phyloP scores from a whole-genome alignment of 345 rosid genomes.

The Brassica carinata region DNA sequence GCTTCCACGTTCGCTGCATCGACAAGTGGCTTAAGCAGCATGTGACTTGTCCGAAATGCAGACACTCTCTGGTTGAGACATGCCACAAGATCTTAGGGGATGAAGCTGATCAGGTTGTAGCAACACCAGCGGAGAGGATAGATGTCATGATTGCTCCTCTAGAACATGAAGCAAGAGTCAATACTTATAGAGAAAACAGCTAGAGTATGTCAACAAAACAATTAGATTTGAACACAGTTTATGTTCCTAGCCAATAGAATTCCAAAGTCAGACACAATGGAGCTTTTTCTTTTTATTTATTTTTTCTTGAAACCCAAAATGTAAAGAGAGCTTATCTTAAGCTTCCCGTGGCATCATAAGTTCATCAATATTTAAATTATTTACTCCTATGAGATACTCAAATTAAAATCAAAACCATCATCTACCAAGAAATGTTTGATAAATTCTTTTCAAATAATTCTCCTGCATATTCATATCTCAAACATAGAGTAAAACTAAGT shows the following conservation, averaged over 20 bases:
- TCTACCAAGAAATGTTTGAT: not conserved
- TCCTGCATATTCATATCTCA: slow-evolving; percentile 22
- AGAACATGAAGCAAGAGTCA: slow-evolving; percentile 45
- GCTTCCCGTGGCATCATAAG: slow-evolving; percentile 11
- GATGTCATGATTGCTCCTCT: slow-evolving; percentile 35
- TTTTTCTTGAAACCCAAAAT: slow-evolving; percentile 7
- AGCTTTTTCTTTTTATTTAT: not conserved
- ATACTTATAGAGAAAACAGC: slow-evolving; percentile 35
- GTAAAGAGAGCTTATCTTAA: slow-evolving; percentile 17
- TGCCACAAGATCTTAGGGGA: slow-evolving; percentile 41
- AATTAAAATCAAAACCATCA: not conserved
- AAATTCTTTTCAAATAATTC: slow-evolving; percentile 19
- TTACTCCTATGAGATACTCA: not conserved
- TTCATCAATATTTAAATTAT: not conserved
- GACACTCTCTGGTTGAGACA: slow-evolving; percentile 51
- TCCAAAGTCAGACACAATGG: not conserved
- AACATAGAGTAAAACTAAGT: not conserved
- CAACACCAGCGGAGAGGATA: slow-evolving; percentile 33
- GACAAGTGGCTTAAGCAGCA: slow-evolving; percentile 58
- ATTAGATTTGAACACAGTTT: slow-evolving; percentile 1
- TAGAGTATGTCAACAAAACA: slow-evolving; percentile 4
- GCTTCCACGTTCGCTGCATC: slow-evolving; percentile 53
- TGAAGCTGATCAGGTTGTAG: slow-evolving; percentile 27
- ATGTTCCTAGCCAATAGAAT: slow-evolving; percentile 16
- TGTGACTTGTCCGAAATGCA: slow-evolving; percentile 60